phyloP scores from a whole-genome alignment of 2,329 filamentous ascomycete genomes.

The Fonsecaea monophora region DNA sequence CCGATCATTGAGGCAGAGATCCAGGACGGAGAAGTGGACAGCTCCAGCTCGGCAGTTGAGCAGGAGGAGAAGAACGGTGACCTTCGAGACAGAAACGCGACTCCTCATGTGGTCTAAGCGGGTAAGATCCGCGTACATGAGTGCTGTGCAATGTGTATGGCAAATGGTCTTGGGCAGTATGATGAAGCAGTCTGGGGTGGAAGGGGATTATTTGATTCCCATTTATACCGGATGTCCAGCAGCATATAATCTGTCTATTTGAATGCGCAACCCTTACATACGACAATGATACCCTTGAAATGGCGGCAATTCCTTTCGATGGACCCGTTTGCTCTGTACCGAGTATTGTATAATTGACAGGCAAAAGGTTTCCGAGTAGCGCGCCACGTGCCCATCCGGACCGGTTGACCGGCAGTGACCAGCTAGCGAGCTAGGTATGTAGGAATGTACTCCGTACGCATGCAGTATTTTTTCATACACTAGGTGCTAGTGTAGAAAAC shows the following conservation, averaged over 20 bases:
- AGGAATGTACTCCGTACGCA: too few relatives aligned
- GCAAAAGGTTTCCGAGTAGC: too few relatives aligned
- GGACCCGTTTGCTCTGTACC: neutral
- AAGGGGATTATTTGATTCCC: neutral
- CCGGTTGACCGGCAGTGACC: too few relatives aligned
- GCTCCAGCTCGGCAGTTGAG: conserved; percentile 20
- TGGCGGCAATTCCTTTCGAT: neutral
- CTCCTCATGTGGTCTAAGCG: neutral
- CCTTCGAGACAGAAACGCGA: neutral
- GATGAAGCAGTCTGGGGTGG: neutral
- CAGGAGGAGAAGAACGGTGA: conserved; percentile 27
- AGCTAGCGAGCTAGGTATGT: too few relatives aligned
- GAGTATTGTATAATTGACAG: too few relatives aligned
- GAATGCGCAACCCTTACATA: neutral
- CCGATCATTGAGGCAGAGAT: conserved; percentile 48
- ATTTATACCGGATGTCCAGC: neutral
- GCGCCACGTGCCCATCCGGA: too few relatives aligned
- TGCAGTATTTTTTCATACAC: too few relatives aligned
- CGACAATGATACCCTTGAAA: neutral
- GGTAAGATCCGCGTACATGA: neutral
- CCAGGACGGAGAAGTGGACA: conserved; percentile 23
- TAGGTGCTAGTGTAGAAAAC: too few relatives aligned
- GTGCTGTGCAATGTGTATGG: neutral
- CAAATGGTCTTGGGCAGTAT: conserved; percentile 1
- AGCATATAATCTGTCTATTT: neutral